Evolutionary conservation across 2,329 filamentous ascomycete genomes (phyloP).

Genomic region (Aspergillus vadensis): DNA sequence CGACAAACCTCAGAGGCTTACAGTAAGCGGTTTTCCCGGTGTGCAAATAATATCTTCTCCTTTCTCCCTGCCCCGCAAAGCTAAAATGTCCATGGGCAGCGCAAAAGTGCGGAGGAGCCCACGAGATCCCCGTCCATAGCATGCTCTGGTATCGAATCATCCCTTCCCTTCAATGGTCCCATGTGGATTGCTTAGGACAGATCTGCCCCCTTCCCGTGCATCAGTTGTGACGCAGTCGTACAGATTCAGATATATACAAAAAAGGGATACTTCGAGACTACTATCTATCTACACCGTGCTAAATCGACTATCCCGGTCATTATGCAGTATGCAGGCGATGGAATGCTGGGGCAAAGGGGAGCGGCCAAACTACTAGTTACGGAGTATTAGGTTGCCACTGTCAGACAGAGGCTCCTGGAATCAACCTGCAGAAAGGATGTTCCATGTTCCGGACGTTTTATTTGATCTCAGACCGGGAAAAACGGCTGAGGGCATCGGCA

Average conservation of each 20-base stretch:
- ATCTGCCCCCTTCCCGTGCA: not conserved
- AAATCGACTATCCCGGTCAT: not conserved
- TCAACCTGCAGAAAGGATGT: not conserved
- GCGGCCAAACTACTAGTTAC: too few relatives aligned
- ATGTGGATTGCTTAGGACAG: not conserved
- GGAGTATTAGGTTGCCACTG: not conserved
- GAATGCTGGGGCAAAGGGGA: not conserved
- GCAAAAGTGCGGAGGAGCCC: slow-evolving; percentile 9
- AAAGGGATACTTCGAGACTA: too few relatives aligned
- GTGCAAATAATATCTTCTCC: not conserved
- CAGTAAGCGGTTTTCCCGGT: not conserved
- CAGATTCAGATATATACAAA: not conserved
- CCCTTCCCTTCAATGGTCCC: not conserved
- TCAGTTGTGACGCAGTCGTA: not conserved
- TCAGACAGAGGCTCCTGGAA: not conserved
- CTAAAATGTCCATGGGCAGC: slow-evolving; percentile 6
- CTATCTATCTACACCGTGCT: too few relatives aligned
- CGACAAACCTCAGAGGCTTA: not conserved
- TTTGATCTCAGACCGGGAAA: not conserved
- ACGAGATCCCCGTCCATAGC: slow-evolving; percentile 5
- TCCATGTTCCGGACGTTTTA: not conserved
- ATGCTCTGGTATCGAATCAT: not conserved
- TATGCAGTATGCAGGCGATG: not conserved
- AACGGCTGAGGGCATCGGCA: not conserved
- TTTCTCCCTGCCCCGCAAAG: slow-evolving; percentile 13